Percentiles rank a stretch among this genome's conserved stretches.
Conservation (phyloP, 768 basidiomycete species). For the Heimioporus sp. region DNA sequence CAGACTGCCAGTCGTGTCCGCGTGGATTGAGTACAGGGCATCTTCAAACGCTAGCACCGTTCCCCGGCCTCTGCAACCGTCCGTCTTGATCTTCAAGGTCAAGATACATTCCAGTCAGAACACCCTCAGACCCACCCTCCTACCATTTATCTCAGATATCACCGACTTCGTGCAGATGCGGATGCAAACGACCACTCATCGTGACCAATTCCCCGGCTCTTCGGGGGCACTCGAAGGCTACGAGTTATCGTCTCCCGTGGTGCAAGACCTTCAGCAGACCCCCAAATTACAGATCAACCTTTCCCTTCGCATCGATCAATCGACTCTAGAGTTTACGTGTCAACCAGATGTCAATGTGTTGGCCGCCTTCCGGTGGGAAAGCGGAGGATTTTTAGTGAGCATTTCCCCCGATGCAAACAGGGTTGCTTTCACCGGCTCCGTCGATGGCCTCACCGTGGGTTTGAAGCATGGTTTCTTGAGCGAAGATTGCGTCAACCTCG, state of each 20-base stretch:
- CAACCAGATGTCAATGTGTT: constrained; percentile 92
- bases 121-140: constrained; percentile 71
- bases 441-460: constrained; percentile 78
- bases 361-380: constrained; percentile 88
- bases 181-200: constrained; percentile 50
- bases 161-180: constrained; percentile 67
- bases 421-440: constrained; percentile 71
- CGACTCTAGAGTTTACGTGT: constrained; percentile 82
- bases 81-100: constrained; percentile 75
- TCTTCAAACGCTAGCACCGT: constrained; percentile 40
- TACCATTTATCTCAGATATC: constrained; percentile 83
- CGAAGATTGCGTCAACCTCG: constrained; percentile 77
- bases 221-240: constrained; percentile 9
- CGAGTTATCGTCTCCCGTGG: constrained; percentile 16
- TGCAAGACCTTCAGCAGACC: constrained; percentile 18
- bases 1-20: constrained; percentile 72
- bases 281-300: constrained; percentile 73
- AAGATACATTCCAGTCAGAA: constrained; percentile 92
- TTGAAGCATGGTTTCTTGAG: constrained; percentile 85
- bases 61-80: constrained; percentile 44
- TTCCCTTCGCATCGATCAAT: constrained; percentile 89
- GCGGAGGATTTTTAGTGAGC: constrained; percentile 85
- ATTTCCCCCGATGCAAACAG: constrained; percentile 72
- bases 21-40: constrained; percentile 81
- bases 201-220: constrained; percentile 16